Evolutionary conservation across 1,139 yeast genomes (phyloP), one percentile per base, ranked within the genome.

Genomic region (Cylindricascospora bacillispora): DNA sequence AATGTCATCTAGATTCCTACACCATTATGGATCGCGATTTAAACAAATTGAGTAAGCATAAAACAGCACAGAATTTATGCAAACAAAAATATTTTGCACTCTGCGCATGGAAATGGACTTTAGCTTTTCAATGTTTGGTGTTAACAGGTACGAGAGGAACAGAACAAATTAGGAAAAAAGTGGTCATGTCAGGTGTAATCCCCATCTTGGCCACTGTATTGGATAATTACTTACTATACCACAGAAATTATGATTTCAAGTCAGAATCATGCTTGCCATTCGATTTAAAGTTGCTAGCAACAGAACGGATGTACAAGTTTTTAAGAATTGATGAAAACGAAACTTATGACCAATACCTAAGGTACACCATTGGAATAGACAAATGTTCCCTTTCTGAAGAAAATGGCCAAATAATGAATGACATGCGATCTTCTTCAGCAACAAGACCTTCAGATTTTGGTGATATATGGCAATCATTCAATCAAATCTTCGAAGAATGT

Each of bases 21-120:
- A 51, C 45, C 14, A 33, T 49, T 25, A 25, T 45, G 22, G 35
- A 35, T 25, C 32, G 38, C 23, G 41, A 35, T 25, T 28, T 34
- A 15, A 43, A 36, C 18, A 40, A 42, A 15, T 33, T 38, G 18
- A 41, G 38, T 24, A 33, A 35, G 21, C 40, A 40, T 24, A 36
- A 35, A 7, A 36, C 40, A 13, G 43, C 51, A 6, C 35, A 35
- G 22, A 34, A 35, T 23, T 41, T 56, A 11, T 44, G 41, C 25
- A 52, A 49, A 33, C 54, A 54, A 31, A 57, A 56, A 27, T 44
- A 49, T 29, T 49, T 67, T 37, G 65, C 77, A 15, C 59, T 81
- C 35, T 67, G 75, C 12, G 89, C 93, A 1, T 86, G 95, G 95
- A 89, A 86, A 57, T 89, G 98, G 98, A 82, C 94, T 5, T 60